phyloP scores from a whole-genome alignment of 1,284 basidiomycete genomes.

The Ceratobasidium sp. region DNA sequence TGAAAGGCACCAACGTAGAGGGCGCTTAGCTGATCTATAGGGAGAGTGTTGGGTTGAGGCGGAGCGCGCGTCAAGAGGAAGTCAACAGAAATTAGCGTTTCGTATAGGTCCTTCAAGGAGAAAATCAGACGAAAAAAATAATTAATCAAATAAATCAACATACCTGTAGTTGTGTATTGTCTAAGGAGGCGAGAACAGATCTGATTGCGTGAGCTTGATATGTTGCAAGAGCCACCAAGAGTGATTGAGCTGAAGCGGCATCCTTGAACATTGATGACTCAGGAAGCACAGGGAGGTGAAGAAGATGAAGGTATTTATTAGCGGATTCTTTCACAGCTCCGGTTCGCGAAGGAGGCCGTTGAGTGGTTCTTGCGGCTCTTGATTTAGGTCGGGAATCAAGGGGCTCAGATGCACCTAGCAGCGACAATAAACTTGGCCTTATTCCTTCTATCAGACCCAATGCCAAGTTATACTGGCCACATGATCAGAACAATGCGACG shows the following conservation, averaged over 20 bases:
- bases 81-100: slow-evolving; percentile 3
- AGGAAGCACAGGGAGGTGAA: slow-evolving; percentile 9
- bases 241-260: not conserved
- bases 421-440: not conserved
- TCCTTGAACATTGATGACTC: not conserved
- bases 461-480: slow-evolving; percentile 67
- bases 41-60: slow-evolving; percentile 3
- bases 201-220: slow-evolving; percentile 27
- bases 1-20: slow-evolving; percentile 26
- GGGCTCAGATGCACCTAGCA: not conserved
- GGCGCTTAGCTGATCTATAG: slow-evolving; percentile 19
- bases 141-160: not conserved
- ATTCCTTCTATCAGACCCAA: not conserved
- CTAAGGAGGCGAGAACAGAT: slow-evolving; percentile 13
- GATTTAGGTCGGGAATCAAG: slow-evolving; percentile 14
- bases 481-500: slow-evolving; percentile 63
- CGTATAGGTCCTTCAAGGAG: slow-evolving; percentile 7
- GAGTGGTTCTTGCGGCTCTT: not conserved
- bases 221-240: slow-evolving; percentile 21
- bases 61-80: slow-evolving; percentile 22
- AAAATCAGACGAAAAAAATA: not conserved
- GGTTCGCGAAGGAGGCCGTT: slow-evolving; percentile 4
- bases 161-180: slow-evolving; percentile 14
- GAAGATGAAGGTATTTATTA: not conserved
- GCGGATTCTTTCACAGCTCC: not conserved